Conservation (phyloP, 2,329 filamentous ascomycete species). For the Trichoderma sp. region DNA sequence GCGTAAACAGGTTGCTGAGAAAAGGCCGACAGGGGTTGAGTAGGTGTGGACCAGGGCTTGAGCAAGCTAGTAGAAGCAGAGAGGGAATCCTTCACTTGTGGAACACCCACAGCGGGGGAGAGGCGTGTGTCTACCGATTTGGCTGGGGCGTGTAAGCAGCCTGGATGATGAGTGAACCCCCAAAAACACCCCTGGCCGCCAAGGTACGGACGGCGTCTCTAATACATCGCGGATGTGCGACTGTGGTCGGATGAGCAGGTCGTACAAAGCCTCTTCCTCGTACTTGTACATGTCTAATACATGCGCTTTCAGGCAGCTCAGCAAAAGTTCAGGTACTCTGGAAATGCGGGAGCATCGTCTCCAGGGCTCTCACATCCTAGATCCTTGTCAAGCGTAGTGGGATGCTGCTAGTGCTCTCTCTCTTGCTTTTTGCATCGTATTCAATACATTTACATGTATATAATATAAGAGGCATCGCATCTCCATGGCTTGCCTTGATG, state of each 20-base stretch:
- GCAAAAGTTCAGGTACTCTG: not conserved
- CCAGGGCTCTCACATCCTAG: not conserved
- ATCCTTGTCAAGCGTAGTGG: not conserved
- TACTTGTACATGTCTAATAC: not conserved
- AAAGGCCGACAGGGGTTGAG: not conserved
- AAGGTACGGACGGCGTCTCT: not conserved
- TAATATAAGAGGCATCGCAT: constrained; percentile 13
- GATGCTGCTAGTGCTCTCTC: not conserved
- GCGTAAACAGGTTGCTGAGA: not conserved
- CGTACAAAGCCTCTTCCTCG: not conserved
- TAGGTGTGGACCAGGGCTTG: not conserved
- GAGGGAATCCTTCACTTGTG: not conserved
- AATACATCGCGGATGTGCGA: not conserved
- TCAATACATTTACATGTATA: not conserved
- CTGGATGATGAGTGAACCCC: not conserved
- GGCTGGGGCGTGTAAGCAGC: not conserved
- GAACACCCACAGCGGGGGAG: not conserved
- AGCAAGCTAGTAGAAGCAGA: not conserved
- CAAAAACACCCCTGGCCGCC: not conserved
- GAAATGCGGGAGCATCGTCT: not conserved
- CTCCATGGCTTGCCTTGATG: not conserved
- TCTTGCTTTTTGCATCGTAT: not conserved
- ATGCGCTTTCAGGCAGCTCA: not conserved
- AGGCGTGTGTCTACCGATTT: not conserved
- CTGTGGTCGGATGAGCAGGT: not conserved